These are phyloP conservation scores for Sphaceloma murrayae DNA, from an alignment of 2,329 filamentous ascomycete genomes.

Conservation along the genomic window DNA sequence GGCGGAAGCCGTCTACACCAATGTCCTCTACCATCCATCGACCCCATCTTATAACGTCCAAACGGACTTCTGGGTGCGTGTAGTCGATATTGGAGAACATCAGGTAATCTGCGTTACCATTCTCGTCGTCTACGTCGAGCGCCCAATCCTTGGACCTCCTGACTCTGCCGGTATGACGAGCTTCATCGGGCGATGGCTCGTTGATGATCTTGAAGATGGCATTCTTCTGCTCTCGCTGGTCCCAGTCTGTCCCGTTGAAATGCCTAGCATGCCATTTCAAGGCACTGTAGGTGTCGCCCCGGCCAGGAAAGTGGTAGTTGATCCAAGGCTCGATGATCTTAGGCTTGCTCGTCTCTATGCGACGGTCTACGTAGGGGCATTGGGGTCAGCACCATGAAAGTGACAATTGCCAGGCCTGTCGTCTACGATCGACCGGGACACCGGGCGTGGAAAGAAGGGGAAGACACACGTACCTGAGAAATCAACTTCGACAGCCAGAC, in stretches of 20 bases:
- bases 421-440: too few species aligned
- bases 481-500: constrained; percentile 55
- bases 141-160: constrained; percentile 53
- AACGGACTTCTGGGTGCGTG: constrained; percentile 50
- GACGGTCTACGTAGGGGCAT: constrained; percentile 38
- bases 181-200: constrained; percentile 14
- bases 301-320: constrained; percentile 55
- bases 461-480: constrained; percentile 23
- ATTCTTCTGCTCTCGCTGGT: constrained; percentile 46
- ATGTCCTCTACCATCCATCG: constrained; percentile 55
- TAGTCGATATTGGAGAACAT: constrained; percentile 67
- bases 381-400: constrained; percentile 27
- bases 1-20: constrained; percentile 52
- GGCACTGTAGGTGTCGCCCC: constrained; percentile 49
- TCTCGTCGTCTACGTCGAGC: constrained; percentile 49
- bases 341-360: constrained; percentile 43
- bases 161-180: constrained; percentile 1
- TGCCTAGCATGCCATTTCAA: constrained; percentile 59
- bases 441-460: constrained; percentile 7
- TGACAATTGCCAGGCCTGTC: too few species aligned
- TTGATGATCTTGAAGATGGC: constrained; percentile 57
- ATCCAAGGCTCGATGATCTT: constrained; percentile 60
- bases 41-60: constrained; percentile 58
- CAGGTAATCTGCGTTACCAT: constrained; percentile 59
- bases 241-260: constrained; percentile 60